Percentiles rank a stretch among this genome's conserved stretches.
Evolutionary conservation across 345 rosid genomes (phyloP).

Genomic region (Bretschneidera sinensis): DNA sequence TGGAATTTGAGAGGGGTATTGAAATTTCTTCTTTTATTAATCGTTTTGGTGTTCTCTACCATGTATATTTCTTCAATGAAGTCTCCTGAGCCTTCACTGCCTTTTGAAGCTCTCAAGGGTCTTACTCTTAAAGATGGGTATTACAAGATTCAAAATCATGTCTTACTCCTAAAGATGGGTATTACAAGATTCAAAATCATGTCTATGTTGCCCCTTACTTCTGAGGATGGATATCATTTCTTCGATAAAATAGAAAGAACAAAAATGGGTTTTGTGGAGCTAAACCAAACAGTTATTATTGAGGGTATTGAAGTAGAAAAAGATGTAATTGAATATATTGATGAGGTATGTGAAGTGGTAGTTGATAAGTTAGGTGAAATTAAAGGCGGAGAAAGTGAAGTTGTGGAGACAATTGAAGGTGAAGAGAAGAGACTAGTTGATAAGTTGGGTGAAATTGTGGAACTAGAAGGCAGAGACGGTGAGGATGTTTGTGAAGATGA

Average conservation of each 20-base stretch:
- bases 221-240: conserved; percentile 5
- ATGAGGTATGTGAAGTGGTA: conserved; percentile 3
- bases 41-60: conserved; percentile 29
- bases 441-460: conserved; percentile 5
- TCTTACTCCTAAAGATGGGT: conserved; percentile 16
- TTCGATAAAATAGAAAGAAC: not conserved
- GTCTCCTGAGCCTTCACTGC: conserved; percentile 17
- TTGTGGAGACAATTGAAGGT: too few relatives aligned
- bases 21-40: conserved; percentile 19
- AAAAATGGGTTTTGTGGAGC: conserved; percentile 3
- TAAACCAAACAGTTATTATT: conserved; percentile 6
- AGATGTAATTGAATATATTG: not conserved
- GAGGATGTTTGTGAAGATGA: not conserved
- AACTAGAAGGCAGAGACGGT: not conserved
- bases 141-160: conserved; percentile 18
- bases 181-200: conserved; percentile 18
- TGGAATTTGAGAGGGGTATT: conserved; percentile 23
- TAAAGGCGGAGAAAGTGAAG: conserved; percentile 7
- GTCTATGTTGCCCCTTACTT: conserved; percentile 11
- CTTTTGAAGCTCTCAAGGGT: conserved; percentile 9
- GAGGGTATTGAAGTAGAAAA: not conserved
- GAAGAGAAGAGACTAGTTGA: too few relatives aligned
- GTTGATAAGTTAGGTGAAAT: not conserved
- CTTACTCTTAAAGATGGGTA: conserved; percentile 13
- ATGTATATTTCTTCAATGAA: conserved; percentile 33